Percentiles rank a stretch among this genome's conserved stretches.
Conservation (phyloP, 805 yeast species). For the Candida ficus region DNA sequence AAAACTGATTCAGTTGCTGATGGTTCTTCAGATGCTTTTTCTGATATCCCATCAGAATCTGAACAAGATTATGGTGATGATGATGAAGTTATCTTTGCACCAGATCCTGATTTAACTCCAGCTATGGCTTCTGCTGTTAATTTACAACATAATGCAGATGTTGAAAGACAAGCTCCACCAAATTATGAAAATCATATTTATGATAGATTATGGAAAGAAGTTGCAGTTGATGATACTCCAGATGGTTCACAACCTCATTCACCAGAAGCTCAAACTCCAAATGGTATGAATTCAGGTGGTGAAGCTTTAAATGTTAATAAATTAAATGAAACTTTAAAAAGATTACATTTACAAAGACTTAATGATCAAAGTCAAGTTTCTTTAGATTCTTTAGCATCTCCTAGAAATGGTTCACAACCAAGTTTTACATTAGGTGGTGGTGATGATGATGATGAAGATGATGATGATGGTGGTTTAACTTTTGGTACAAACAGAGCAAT, state of each 20-base stretch:
- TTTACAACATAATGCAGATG: slow-evolving; percentile 25
- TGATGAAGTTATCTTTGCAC: slow-evolving; percentile 36
- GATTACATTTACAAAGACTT: slow-evolving; percentile 45
- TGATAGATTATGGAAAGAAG: slow-evolving; percentile 73
- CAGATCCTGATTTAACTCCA: slow-evolving; percentile 28
- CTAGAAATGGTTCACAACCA: slow-evolving; percentile 2
- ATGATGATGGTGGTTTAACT: slow-evolving; percentile 18
- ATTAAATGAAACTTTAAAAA: slow-evolving; percentile 48
- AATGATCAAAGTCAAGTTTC: slow-evolving; percentile 30
- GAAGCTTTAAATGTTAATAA: slow-evolving; percentile 26
- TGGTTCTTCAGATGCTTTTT: slow-evolving; percentile 18
- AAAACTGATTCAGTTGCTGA: slow-evolving; percentile 20
- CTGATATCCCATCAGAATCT: slow-evolving; percentile 25
- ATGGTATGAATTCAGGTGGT: slow-evolving; percentile 5
- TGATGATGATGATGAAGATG: slow-evolving; percentile 22
- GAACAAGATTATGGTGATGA: slow-evolving; percentile 23
- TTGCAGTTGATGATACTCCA: slow-evolving; percentile 30
- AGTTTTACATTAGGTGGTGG: slow-evolving; percentile 9
- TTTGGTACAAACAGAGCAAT: slow-evolving; percentile 3
- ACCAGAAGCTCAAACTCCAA: slow-evolving; percentile 25
- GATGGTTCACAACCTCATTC: slow-evolving; percentile 27
- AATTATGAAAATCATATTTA: slow-evolving; percentile 75
- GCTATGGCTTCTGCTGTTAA: slow-evolving; percentile 14
- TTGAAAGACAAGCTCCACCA: slow-evolving; percentile 73
- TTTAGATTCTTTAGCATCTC: slow-evolving; percentile 19